A percentile compares a stretch with the other conserved stretches of the same genome.
Evolutionary conservation across 23 red algal genomes (phyloP).

Genomic region (Gracilaria gracilis): DNA sequence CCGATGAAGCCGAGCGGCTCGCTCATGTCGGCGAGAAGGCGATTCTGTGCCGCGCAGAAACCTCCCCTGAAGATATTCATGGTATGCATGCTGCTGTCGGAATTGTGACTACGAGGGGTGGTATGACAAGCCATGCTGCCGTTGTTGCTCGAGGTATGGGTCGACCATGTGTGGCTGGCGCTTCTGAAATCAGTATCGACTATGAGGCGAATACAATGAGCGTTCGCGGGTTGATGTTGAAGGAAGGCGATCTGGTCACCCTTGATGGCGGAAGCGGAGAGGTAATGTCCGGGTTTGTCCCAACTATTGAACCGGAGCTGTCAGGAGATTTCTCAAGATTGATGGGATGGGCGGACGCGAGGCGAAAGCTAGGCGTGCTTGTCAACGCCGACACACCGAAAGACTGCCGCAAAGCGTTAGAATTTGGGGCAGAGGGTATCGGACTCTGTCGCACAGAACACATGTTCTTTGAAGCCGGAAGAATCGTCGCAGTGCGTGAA

Average conservation of each 20-base stretch:
- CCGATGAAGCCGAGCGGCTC: constrained; percentile 50
- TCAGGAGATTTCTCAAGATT: constrained; percentile 42
- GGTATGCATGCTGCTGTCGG: constrained; percentile 62
- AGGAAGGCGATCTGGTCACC: constrained; percentile 50
- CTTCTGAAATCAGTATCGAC: constrained; percentile 48
- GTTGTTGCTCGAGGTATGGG: constrained; percentile 64
- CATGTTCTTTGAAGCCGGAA: constrained; percentile 68
- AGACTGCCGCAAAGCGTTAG: constrained; percentile 48
- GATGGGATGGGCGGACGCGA: constrained; percentile 58
- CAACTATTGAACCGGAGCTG: constrained; percentile 44
- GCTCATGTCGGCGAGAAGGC: constrained; percentile 33
- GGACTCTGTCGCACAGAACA: constrained; percentile 74
- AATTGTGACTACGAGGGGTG: constrained; percentile 51
- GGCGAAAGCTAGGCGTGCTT: constrained; percentile 45
- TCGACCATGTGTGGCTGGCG: constrained; percentile 52
- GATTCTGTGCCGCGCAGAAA: constrained; percentile 52
- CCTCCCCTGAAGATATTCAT: constrained; percentile 62
- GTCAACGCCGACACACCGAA: constrained; percentile 62
- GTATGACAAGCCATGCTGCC: constrained; percentile 64
- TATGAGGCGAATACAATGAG: constrained; percentile 25
- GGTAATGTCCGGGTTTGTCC: constrained; percentile 33
- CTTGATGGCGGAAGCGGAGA: constrained; percentile 65
- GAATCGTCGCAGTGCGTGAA: constrained; percentile 59
- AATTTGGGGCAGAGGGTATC: constrained; percentile 64
- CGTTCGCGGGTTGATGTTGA: constrained; percentile 31